Conservation (phyloP, 2,329 filamentous ascomycete species). For the Fusarium miscanthi region DNA sequence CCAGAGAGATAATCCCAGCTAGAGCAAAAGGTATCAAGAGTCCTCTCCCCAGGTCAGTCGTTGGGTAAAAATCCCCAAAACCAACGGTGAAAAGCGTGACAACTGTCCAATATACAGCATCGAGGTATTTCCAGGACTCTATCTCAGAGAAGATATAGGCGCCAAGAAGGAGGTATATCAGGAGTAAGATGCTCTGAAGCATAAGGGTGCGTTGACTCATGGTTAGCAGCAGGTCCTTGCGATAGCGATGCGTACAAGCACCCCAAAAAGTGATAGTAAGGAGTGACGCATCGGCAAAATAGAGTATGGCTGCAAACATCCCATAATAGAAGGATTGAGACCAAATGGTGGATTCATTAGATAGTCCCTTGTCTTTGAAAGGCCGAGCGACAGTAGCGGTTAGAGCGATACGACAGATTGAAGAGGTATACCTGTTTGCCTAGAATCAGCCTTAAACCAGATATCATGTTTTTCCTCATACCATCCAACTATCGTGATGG, state of each 20-base stretch:
- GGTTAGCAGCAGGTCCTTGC: not conserved
- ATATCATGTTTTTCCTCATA: not conserved
- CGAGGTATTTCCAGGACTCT: not conserved
- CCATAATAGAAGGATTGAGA: not conserved
- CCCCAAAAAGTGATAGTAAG: not conserved
- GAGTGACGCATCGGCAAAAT: not conserved
- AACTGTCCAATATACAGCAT: not conserved
- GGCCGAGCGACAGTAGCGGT: not conserved
- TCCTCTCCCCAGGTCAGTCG: not conserved
- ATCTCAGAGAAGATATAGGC: not conserved
- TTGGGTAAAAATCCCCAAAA: not conserved
- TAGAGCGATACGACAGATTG: not conserved
- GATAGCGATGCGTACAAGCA: not conserved
- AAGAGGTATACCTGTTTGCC: not conserved
- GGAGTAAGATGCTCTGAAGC: not conserved
- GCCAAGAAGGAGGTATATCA: not conserved
- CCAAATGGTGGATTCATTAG: not conserved
- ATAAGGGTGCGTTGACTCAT: not conserved
- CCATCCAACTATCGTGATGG: not conserved
- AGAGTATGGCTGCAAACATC: not conserved
- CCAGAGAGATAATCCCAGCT: not conserved
- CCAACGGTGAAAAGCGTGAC: slow-evolving; percentile 2
- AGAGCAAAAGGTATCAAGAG: not conserved
- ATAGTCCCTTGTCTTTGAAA: not conserved
- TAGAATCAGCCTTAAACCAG: not conserved